These are phyloP conservation scores for Articulospora tetracladia DNA, from an alignment of 495 filamentous ascomycete species.

Conservation along the genomic window DNA sequence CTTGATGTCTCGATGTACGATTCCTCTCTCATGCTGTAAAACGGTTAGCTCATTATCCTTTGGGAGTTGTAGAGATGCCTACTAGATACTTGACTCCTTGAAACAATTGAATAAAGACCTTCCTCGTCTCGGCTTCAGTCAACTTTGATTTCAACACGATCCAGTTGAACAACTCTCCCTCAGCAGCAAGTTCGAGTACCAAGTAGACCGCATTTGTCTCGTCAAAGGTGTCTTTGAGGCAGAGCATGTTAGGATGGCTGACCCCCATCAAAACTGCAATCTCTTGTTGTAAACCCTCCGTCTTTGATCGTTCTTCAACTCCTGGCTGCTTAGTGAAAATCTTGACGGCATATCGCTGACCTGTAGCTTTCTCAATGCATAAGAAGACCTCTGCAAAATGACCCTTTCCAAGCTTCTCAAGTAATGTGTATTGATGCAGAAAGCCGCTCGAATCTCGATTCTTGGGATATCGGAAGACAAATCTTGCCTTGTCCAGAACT, in stretches of 20 bases:
- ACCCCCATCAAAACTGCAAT: slow-evolving; percentile 95
- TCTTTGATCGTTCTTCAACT: slow-evolving; percentile 75
- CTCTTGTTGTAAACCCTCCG: slow-evolving; percentile 86
- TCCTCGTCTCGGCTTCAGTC: slow-evolving; percentile 76
- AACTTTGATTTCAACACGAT: slow-evolving; percentile 88
- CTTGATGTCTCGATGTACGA: slow-evolving; percentile 98
- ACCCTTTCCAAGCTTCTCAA: slow-evolving; percentile 88
- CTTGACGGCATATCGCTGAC: slow-evolving; percentile 87
- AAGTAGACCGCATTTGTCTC: slow-evolving; percentile 89
- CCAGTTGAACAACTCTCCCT: slow-evolving; percentile 93
- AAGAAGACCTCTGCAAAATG: slow-evolving; percentile 95
- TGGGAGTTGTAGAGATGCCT: slow-evolving; percentile 29
- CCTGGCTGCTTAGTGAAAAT: slow-evolving; percentile 80
- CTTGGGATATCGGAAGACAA: slow-evolving; percentile 85
- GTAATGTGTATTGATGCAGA: slow-evolving; percentile 76
- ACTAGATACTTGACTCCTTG: slow-evolving; percentile 94
- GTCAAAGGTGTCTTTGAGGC: slow-evolving; percentile 92
- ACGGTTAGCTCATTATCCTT: not conserved
- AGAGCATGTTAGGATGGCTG: slow-evolving; percentile 91
- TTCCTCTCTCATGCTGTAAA: slow-evolving; percentile 86
- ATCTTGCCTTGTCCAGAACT: slow-evolving; percentile 76
- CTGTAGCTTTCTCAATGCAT: slow-evolving; percentile 80
- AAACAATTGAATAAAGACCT: slow-evolving; percentile 87
- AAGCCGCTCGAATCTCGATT: slow-evolving; percentile 73
- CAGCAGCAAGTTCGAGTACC: slow-evolving; percentile 83